These are phyloP conservation scores for Echeveria elegans DNA, from an alignment of 164 flowering plant genomes.

Conservation along the genomic window DNA sequence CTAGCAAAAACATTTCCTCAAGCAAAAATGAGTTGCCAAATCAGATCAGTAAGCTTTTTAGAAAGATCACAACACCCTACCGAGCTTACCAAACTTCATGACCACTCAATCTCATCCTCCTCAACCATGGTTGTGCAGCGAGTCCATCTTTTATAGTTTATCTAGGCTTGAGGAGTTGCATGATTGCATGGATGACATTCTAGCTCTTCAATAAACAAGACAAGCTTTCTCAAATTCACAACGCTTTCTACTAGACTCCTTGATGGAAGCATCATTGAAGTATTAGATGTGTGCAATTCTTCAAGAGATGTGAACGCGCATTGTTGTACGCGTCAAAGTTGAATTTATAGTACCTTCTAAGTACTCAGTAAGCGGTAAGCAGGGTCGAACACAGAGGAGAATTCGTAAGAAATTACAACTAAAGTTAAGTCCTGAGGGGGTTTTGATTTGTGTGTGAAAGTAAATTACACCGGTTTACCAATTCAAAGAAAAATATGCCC, in stretches of 20 bases:
- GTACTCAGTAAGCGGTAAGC: too few relatives aligned
- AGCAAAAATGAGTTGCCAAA: not conserved
- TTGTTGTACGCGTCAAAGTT: too few relatives aligned
- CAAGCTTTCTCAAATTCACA: not conserved
- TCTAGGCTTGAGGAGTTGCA: conserved; percentile 2
- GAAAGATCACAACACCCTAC: not conserved
- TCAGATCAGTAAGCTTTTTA: not conserved
- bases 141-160: not conserved
- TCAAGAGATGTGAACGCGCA: conserved; percentile 4
- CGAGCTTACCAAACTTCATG: not conserved
- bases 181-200: conserved; percentile 1
- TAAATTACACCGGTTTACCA: too few relatives aligned
- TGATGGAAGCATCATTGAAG: conserved; percentile 5
- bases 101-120: not conserved
- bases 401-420: too few relatives aligned
- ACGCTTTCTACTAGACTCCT: not conserved
- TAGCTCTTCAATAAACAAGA: not conserved
- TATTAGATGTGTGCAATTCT: not conserved
- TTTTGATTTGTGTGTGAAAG: too few relatives aligned
- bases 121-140: conserved; percentile 7
- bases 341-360: too few relatives aligned
- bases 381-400: too few relatives aligned
- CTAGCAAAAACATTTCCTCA: not conserved
- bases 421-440: too few relatives aligned
- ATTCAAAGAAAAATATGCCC: too few relatives aligned